Evolutionary conservation across 768 basidiomycete genomes (phyloP), one percentile per base, ranked within the genome.

Genomic region (Phaffia australis): DNA sequence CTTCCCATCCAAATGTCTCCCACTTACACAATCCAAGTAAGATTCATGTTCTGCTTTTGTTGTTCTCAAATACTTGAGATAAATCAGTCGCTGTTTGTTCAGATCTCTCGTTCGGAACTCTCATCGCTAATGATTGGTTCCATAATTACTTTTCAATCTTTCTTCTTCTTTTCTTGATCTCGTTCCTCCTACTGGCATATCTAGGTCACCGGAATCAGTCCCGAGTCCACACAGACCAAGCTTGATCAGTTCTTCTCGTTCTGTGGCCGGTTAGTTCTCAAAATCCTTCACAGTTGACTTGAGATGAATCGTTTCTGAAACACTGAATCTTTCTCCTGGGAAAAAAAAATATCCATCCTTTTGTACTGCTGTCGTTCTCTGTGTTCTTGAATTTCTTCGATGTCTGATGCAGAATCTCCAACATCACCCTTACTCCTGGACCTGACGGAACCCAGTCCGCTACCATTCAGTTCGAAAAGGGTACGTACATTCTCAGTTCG

Each of bases 391-490:
- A 19, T 46, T 55, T 29, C 21, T 59, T 56, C n/a, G 50, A 16
- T 48, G 60, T 19, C 42, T 55, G 46, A 27, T 51, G 4, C 71
- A 88, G 85, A 73, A 89, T 92, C 75, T 73, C 75, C 21, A 79
- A 80, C n/a, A 84, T 91, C 74, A 83, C 87, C 30, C 74, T 79
- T 74, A 79, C 83, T 56, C 71, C 73, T 23, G 71, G 70, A 46
- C 76, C 78, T 59, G 76, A 75, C 18, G 78, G 76, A 60, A 75
- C 74, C 35, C 71, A 79, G 57, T 78, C 79, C 23, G 93, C 92
- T n/a, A 80, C 80, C 32, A 83, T 98, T 71, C 77, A 83, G 60
- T 98, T 95, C 73, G 86, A 88, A 75, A 95, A 93, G 75, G 74
- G 76, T 63, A 70, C 70, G 65, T 27, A 70, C 71, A 3, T 71